A percentile compares a stretch with the other conserved stretches of the same genome.
phyloP scores from a whole-genome alignment of 1,284 basidiomycete species.

The Leccinum huronense region DNA sequence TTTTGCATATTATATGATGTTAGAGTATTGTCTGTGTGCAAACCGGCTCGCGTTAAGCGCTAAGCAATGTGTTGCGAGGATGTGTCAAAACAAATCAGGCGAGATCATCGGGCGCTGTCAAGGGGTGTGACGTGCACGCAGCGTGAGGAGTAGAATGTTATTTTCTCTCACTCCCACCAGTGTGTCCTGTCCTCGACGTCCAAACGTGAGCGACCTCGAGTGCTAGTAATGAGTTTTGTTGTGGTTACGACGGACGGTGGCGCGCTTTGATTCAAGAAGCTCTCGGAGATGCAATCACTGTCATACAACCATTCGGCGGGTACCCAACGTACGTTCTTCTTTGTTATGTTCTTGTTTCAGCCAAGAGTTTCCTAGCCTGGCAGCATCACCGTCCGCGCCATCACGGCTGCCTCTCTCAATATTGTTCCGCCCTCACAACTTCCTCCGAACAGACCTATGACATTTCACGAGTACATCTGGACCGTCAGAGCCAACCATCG shows the following conservation, averaged over 20 bases:
- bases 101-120: conserved; percentile 27
- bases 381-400: conserved; percentile 21
- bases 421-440: conserved; percentile 15
- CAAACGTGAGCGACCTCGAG: neutral
- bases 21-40: conserved; percentile 33
- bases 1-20: conserved; percentile 42
- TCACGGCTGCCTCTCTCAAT: conserved; percentile 27
- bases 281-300: neutral
- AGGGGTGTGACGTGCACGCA: neutral
- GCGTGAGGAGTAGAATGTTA: neutral
- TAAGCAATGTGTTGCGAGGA: neutral
- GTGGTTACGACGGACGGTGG: neutral
- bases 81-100: conserved; percentile 15
- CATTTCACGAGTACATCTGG: conserved; percentile 25
- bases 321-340: conserved; percentile 8
- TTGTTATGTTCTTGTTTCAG: neutral
- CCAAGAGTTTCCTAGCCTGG: conserved; percentile 21
- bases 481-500: conserved; percentile 6
- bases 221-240: neutral
- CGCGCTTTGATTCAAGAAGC: neutral
- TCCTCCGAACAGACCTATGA: conserved; percentile 17
- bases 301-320: conserved; percentile 30
- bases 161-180: conserved; percentile 2
- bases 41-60: neutral
- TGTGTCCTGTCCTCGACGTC: neutral